Evolutionary conservation across 768 basidiomycete species (phyloP).

Genomic region (Mycena chlorophos): DNA sequence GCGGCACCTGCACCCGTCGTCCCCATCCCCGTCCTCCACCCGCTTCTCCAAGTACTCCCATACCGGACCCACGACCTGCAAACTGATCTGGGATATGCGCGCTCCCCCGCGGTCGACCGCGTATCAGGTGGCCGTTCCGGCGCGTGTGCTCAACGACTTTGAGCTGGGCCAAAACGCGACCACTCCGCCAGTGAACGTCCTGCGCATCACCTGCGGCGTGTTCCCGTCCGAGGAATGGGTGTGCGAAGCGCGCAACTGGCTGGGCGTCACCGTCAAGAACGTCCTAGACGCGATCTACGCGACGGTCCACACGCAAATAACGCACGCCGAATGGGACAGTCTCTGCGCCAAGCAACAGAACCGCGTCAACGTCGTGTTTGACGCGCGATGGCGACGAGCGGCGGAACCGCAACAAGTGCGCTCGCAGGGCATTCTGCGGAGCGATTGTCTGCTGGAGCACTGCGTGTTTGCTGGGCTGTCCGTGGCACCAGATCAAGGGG

Average conservation of each 20-base stretch:
- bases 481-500: conserved; percentile 34
- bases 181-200: conserved; percentile 35
- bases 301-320: conserved; percentile 39
- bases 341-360: conserved; percentile 43
- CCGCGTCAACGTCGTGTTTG: conserved; percentile 43
- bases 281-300: conserved; percentile 48
- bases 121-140: conserved; percentile 26
- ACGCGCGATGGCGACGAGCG: conserved; percentile 46
- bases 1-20: conserved; percentile 4
- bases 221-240: conserved; percentile 42
- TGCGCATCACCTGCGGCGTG: conserved; percentile 49
- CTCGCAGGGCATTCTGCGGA: conserved; percentile 44
- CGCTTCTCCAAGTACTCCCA: conserved; percentile 39
- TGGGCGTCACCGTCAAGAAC: conserved; percentile 53
- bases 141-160: conserved; percentile 27
- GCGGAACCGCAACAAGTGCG: conserved; percentile 36
- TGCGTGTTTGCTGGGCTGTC: conserved; percentile 56
- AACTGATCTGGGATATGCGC: conserved; percentile 53
- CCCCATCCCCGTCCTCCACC: conserved; percentile 31
- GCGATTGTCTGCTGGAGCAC: conserved; percentile 51
- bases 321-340: conserved; percentile 42
- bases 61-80: conserved; percentile 28
- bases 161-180: conserved; percentile 46
- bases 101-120: conserved; percentile 35
- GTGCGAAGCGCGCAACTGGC: conserved; percentile 40